phyloP scores from a whole-genome alignment of 2,329 filamentous ascomycete genomes.

The Verticillium nubilum region DNA sequence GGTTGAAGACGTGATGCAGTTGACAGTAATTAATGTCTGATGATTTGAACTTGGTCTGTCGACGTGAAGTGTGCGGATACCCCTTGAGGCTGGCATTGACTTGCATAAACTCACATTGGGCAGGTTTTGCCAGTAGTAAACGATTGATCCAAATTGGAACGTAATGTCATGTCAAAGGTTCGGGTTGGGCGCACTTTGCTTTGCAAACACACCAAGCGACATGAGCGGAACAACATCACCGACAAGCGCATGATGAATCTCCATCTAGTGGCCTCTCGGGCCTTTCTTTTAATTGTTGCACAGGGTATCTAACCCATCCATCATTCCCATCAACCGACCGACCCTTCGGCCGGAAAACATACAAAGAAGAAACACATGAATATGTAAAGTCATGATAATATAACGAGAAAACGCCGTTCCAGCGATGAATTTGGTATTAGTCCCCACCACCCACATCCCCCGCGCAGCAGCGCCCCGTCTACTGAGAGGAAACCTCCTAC shows the following conservation, averaged over 20 bases:
- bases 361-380: neutral
- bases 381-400: neutral
- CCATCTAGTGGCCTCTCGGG: neutral
- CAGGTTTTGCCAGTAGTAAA: neutral
- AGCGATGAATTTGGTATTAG: neutral
- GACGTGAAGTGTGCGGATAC: no score
- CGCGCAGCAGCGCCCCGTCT: neutral
- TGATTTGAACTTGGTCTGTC: no score
- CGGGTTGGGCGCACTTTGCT: neutral
- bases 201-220: neutral
- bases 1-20: neutral
- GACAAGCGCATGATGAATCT: neutral
- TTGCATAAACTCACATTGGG: no score
- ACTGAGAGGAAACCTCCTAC: constrained; percentile 9
- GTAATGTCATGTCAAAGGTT: no score
- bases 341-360: neutral
- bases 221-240: neutral
- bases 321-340: neutral
- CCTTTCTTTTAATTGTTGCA: neutral
- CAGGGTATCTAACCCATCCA: neutral
- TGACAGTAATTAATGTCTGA: neutral
- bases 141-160: no score
- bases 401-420: neutral
- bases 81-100: no score
- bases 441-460: neutral